Conservation (phyloP, 768 basidiomycete species). For the Fomitopsis pulvina region DNA sequence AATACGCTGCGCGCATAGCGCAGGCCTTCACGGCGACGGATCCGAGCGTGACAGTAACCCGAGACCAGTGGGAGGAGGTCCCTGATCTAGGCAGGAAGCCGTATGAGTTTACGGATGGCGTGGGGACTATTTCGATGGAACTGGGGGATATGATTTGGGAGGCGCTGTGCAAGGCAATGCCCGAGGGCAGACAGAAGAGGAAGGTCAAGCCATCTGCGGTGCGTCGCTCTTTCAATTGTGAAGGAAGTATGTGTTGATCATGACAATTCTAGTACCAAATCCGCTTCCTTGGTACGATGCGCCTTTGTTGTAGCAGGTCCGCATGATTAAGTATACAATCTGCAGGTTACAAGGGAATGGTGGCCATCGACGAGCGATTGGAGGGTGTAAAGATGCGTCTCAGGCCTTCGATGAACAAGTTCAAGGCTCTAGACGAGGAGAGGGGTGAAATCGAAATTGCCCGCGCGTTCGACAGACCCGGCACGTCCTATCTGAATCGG, state of each 20-base stretch:
- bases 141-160: conserved; percentile 57
- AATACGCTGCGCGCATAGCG: conserved; percentile 76
- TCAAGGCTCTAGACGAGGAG: conserved; percentile 40
- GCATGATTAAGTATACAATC: neutral
- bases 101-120: conserved; percentile 66
- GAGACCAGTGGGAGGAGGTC: conserved; percentile 57
- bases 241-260: neutral
- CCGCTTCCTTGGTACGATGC: conserved; percentile 54
- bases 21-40: conserved; percentile 84
- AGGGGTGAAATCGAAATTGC: conserved; percentile 71
- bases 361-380: conserved; percentile 52
- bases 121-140: conserved; percentile 65
- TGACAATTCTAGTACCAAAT: conserved; percentile 55
- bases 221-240: conserved; percentile 19
- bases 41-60: conserved; percentile 52
- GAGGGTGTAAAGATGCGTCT: conserved; percentile 63
- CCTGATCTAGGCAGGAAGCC: conserved; percentile 43
- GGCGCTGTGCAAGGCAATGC: conserved; percentile 39
- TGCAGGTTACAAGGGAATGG: conserved; percentile 64
- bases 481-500: conserved; percentile 67
- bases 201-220: conserved; percentile 55
- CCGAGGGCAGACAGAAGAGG: conserved; percentile 16
- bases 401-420: conserved; percentile 72
- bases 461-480: conserved; percentile 52
- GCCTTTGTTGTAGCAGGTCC: neutral